Evolutionary conservation across 805 yeast genomes (phyloP), one percentile per base, ranked within the genome.

Genomic region (Myxozyma sirexii): DNA sequence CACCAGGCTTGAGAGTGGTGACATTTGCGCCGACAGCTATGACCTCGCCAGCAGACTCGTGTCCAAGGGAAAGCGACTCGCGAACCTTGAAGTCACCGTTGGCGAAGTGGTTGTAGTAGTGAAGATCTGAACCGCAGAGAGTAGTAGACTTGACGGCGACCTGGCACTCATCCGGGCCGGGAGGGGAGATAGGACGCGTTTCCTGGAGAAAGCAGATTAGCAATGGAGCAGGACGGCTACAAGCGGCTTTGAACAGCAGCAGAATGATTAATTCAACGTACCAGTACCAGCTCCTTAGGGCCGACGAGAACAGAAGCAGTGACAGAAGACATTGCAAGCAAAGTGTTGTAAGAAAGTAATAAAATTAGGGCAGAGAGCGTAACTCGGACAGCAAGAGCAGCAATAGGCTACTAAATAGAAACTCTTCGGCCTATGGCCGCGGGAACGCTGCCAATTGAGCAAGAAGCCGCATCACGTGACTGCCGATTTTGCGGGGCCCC

Each of bases 21-120:
- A 88, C 96, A 1, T 71, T 78, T 1, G 76, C 58, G 7, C 96
- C 96, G 50, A 86, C 80, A 64, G 85, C 85, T 12, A 80, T 82
- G 52, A 88, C 84, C 17, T 82, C 74, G 59, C 96, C 96, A 1
- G 90, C 74, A 12, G 90, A 84, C 70, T 88, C 96, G 69, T 88
- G 96, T 29, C 96, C 96, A 67, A 88, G 75, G 31, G 88, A 88
- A 88, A 88, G 84, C 51, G 93, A 92, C 39, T 79, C 74, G 58
- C 78, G 80, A 55, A 88, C 84, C 5, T 81, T 82, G 56, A 64
- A 64, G 50, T 63, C 69, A n/a, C 68, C 68, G 39, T 64, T 64
- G 7, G 61, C 53, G 35, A 44, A 52, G 39, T 67, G 68, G 42
- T 54, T 50, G 54, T 54, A 66, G 55, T 64, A 66, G 42, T 66